These are phyloP conservation scores for Colletotrichum paranaense DNA, from an alignment of 2,329 filamentous ascomycete genomes.

Conservation along the genomic window DNA sequence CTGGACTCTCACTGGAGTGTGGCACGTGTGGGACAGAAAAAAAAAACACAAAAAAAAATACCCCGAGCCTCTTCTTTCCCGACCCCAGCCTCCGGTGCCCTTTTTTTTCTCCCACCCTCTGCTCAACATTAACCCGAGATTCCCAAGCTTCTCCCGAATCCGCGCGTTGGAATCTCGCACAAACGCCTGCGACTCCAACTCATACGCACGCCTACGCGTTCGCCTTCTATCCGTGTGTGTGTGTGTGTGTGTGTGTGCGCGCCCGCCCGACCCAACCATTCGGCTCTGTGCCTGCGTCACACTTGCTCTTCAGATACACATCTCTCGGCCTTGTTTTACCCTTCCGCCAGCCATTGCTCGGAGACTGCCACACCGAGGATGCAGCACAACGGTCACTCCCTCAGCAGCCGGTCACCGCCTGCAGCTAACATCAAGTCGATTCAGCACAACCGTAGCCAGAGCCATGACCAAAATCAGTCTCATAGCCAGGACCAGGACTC, in stretches of 20 bases:
- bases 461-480: conserved; percentile 7
- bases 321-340: conserved; percentile 18
- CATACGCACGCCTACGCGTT: conserved; percentile 35
- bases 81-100: conserved; percentile 21
- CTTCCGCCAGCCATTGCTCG: neutral
- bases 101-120: conserved; percentile 44
- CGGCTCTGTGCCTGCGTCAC: conserved; percentile 2
- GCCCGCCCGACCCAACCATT: conserved; percentile 44
- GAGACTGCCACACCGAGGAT: conserved; percentile 22
- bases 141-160: conserved; percentile 33
- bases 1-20: neutral
- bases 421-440: conserved; percentile 29
- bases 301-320: neutral
- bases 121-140: conserved; percentile 60
- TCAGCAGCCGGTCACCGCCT: conserved; percentile 33
- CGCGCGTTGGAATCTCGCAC: conserved; percentile 20
- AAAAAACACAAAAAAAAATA: conserved; percentile 22
- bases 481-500: conserved; percentile 53
- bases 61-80: conserved; percentile 35
- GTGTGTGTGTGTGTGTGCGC: conserved; percentile 31
- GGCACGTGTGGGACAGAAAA: conserved; percentile 33
- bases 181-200: conserved; percentile 26
- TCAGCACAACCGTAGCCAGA: neutral
- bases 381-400: conserved; percentile 38
- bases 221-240: neutral